Conservation (phyloP, 768 basidiomycete genomes). For the Boletales sp. region DNA sequence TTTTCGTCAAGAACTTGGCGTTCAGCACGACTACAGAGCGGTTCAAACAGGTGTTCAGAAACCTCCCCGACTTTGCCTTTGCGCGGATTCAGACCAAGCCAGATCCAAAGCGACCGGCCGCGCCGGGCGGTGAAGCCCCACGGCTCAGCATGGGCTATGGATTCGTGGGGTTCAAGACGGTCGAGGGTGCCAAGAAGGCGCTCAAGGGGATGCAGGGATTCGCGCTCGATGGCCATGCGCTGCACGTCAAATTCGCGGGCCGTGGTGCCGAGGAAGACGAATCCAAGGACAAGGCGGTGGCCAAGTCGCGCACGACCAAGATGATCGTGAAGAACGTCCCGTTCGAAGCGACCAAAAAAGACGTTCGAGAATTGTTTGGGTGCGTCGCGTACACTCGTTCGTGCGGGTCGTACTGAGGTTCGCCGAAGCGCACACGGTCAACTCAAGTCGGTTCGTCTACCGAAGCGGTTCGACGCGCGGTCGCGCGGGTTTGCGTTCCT, state of each 20-base stretch:
- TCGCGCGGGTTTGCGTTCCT: slow-evolving; percentile 96
- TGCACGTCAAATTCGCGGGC: slow-evolving; percentile 84
- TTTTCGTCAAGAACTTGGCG: slow-evolving; percentile 94
- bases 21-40: slow-evolving; percentile 84
- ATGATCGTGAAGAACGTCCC: slow-evolving; percentile 98
- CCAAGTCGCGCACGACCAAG: slow-evolving; percentile 77
- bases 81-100: slow-evolving; percentile 90
- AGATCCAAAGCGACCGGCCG: slow-evolving; percentile 65
- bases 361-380: slow-evolving; percentile 87
- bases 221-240: slow-evolving; percentile 80
- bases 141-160: slow-evolving; percentile 94
- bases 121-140: slow-evolving; percentile 33
- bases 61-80: slow-evolving; percentile 78
- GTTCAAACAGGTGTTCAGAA: slow-evolving; percentile 63
- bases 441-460: slow-evolving; percentile 91
- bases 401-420: background rate
- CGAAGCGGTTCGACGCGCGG: slow-evolving; percentile 85
- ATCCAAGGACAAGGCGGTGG: slow-evolving; percentile 33
- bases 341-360: slow-evolving; percentile 93
- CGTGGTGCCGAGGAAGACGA: slow-evolving; percentile 65
- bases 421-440: slow-evolving; percentile 74
- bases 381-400: slow-evolving; percentile 37
- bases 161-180: slow-evolving; percentile 85
- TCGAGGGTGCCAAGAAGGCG: slow-evolving; percentile 69
- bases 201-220: slow-evolving; percentile 76